phyloP scores from a whole-genome alignment of 176 grass and related monocot species.

The Panicum miliaceum region DNA sequence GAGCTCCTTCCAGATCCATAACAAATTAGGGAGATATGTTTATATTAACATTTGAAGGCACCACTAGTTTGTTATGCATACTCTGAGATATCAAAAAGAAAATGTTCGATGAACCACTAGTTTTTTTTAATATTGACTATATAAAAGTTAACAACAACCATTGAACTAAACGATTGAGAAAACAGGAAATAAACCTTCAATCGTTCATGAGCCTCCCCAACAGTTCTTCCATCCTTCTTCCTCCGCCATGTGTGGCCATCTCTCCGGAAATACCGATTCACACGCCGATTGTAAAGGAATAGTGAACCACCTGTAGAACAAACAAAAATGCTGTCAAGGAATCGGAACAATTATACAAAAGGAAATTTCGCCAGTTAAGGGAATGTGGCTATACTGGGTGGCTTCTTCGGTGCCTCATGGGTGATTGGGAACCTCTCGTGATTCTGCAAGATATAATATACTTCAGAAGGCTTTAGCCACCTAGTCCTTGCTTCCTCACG shows the following conservation, averaged over 20 bases:
- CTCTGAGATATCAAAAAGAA: background rate
- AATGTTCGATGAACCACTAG: background rate
- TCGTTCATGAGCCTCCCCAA: constrained; percentile 90
- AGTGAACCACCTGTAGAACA: constrained; percentile 79
- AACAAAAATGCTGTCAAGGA: constrained; percentile 20
- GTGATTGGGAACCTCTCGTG: constrained; percentile 72
- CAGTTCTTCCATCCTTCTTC: constrained; percentile 91
- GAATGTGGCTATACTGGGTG: constrained; percentile 61
- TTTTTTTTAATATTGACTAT: background rate
- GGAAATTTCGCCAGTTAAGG: constrained; percentile 20
- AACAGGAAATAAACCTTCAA: constrained; percentile 72
- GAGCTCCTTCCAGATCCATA: too few relatives aligned
- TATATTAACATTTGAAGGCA: background rate
- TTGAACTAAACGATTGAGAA: constrained; percentile 4
- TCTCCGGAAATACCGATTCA: constrained; percentile 93
- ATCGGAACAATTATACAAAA: background rate
- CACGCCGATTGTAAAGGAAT: constrained; percentile 90
- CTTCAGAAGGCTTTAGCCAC: constrained; percentile 94
- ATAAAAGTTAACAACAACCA: background rate
- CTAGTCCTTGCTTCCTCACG: constrained; percentile 69
- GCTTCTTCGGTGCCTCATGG: constrained; percentile 66
- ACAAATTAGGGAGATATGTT: background rate
- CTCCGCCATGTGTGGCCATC: constrained; percentile 94
- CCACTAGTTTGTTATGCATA: background rate
- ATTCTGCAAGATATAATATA: constrained; percentile 86